Base-by-base conservation (phyloP, 2,329 filamentous ascomycete species). In the Monosporascus sp. region DNA sequence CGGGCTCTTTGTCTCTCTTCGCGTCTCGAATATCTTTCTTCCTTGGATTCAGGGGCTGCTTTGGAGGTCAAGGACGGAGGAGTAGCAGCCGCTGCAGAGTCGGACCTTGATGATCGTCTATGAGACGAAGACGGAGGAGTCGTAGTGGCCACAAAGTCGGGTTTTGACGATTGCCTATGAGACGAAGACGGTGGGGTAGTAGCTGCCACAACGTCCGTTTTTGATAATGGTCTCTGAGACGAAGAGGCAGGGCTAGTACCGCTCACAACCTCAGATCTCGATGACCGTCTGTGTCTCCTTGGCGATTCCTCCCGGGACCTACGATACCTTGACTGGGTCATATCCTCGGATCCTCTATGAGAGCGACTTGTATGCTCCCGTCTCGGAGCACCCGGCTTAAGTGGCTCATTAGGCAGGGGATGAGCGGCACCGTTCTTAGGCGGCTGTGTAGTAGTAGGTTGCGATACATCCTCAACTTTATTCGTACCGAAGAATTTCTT, bases 401-500 rank as follows among this genome's bases (percentile, higher is more conserved):
- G 64, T 55, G 49, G 54, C 49, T 66, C 62, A 50, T 55, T 62
- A 40, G 49, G 26, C 7, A 50, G 48, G 2, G 60, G 54, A 17
- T 34, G 58, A 53, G 20, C 56, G 52, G 40, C 49, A 49, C 52
- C 51, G 19, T 52, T 59, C 52, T 54, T 62, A 45, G 52, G 53
- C 36, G 54, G 56, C 31, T 51, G 55, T 5, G 59, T 57, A 11
- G 57, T 49, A 38, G 56, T 60, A 8, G 62, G 56, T 26, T 57
- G 59, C 17, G 66, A 27, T 34, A 69, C 58, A 20, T 73, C 73
- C 55, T 75, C 64, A 9, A 63, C 66, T 31, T 72, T 67, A 52
- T 69, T 76, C 44, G 74, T 59, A 38, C 71, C 68, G 53, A 78
- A 76, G 61, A 76, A 76, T 50, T 65, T 73, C 66, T 72, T 76